Base-by-base conservation (phyloP, 2,329 filamentous ascomycete genomes). In the Monilinia vaccinii-corymbosi region DNA sequence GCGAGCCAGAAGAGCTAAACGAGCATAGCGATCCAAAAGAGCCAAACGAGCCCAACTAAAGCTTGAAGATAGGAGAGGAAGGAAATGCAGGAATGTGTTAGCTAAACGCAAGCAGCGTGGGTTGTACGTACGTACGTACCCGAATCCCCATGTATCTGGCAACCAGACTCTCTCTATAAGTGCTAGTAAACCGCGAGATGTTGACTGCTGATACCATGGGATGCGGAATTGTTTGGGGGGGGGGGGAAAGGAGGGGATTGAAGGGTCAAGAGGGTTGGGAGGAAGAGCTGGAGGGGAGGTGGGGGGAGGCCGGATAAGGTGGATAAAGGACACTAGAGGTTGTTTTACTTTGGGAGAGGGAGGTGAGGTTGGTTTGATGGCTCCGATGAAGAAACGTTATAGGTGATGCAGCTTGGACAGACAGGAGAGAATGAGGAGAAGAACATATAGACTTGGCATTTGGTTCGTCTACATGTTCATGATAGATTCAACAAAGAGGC, bases 71-170 rank as follows among this genome's bases (percentile, higher is more conserved):
- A n/a, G n/a, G 63, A 3, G 71, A 71, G 6, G 81, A 78, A 48
- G 11, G 11, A 16, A 42, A 28, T 4, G 79, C 79, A 23, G 71
- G 73, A 51, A 86, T 85, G 64, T 81, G 86, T 70, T 82, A 83
- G 73, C 81, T 82, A 74, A 84, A 79, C 65, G 87, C 87, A 71
- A n/a, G n/a, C n/a, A 77, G 87, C 65, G 85, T 81, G 0, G 81
- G 82, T 16, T 86, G n/a, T n/a, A n/a, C n/a, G n/a, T n/a, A n/a
- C n/a, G n/a, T n/a, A n/a, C n/a, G 86, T 66, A 71, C 82, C 2
- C 83, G 82, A 31, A 85, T 87, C 61, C 83, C 83, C 0, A 71
- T 87, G 2, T 87, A 85, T 69, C 67, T 86, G 16, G 76, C 78
- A 31, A 76, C 85, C 72, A 79, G 84, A 64, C 77, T 81, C 34